Evolutionary conservation across 2,329 filamentous ascomycete species (phyloP).

Genomic region (Aspergillus calidoustus): DNA sequence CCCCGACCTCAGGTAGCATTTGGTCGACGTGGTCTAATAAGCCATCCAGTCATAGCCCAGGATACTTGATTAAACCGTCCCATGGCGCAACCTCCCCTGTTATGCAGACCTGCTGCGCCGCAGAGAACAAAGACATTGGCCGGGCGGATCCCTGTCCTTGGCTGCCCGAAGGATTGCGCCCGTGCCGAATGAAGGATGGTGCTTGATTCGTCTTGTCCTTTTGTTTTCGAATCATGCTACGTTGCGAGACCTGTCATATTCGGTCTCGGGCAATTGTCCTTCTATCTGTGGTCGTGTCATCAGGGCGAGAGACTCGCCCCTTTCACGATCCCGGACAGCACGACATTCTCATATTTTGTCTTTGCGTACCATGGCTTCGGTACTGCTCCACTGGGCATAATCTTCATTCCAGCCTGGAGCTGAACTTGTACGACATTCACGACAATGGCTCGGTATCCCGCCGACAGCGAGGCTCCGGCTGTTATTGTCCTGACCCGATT

Average conservation of each 20-base stretch:
- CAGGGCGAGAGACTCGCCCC: too few species aligned
- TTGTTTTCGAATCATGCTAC: not conserved
- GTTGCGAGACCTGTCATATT: not conserved
- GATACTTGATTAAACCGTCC: too few species aligned
- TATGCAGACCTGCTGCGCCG: not conserved
- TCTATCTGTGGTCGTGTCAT: not conserved
- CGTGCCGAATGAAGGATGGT: not conserved
- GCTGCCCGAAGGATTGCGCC: not conserved
- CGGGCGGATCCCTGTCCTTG: not conserved
- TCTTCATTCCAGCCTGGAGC: too few species aligned
- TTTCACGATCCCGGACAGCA: not conserved
- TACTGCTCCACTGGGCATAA: too few species aligned
- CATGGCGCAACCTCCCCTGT: too few species aligned
- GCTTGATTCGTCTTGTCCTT: not conserved
- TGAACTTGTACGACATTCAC: not conserved
- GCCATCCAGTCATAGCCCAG: too few species aligned
- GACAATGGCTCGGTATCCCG: conserved; percentile 26
- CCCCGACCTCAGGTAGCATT: too few species aligned
- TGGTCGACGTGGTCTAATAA: too few species aligned
- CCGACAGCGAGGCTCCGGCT: conserved; percentile 27
- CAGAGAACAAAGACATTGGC: not conserved
- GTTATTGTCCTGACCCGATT: conserved; percentile 30
- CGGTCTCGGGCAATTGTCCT: not conserved
- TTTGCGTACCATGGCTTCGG: not conserved
- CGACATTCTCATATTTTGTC: not conserved